A percentile compares a stretch with the other conserved stretches of the same genome.
Evolutionary conservation across 139 green algal species (phyloP).

Genomic region (Tetradesmus lagerheimii): DNA sequence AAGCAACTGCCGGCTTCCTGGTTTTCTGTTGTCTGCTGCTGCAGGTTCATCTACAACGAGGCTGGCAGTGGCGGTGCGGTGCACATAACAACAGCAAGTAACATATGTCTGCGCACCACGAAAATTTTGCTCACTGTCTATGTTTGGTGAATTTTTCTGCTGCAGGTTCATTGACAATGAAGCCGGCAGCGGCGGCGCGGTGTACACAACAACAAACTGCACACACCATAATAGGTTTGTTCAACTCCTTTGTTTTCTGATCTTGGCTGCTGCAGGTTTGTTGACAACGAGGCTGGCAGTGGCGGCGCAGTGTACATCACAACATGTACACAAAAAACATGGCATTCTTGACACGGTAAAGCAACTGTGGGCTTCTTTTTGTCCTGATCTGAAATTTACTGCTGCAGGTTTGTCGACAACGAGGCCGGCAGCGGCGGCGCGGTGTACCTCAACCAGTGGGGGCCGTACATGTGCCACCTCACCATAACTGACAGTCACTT

Average conservation of each 20-base stretch:
- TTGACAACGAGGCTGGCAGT: neutral
- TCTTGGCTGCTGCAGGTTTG: no score
- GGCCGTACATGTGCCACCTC: neutral
- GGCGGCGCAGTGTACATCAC: neutral
- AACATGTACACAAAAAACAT: neutral
- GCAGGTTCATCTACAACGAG: neutral
- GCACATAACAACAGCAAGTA: no score
- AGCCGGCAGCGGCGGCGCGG: neutral
- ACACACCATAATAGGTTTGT: no score
- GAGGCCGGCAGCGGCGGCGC: neutral
- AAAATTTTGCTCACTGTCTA: no score
- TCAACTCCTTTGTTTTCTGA: no score
- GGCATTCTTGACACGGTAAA: no score
- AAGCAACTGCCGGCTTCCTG: no score
- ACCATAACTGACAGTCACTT: neutral
- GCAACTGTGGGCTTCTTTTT: no score
- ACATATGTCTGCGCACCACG: no score
- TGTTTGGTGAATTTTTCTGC: neutral
- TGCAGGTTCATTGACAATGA: constrained; percentile 16
- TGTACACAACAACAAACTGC: no score
- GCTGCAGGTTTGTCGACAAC: constrained; percentile 35
- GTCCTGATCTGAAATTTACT: no score
- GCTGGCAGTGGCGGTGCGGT: neutral
- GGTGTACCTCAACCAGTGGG: neutral
- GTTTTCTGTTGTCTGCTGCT: no score